Conservation (phyloP, 2,329 filamentous ascomycete species). For the Cladosporium sphaerospermum region DNA sequence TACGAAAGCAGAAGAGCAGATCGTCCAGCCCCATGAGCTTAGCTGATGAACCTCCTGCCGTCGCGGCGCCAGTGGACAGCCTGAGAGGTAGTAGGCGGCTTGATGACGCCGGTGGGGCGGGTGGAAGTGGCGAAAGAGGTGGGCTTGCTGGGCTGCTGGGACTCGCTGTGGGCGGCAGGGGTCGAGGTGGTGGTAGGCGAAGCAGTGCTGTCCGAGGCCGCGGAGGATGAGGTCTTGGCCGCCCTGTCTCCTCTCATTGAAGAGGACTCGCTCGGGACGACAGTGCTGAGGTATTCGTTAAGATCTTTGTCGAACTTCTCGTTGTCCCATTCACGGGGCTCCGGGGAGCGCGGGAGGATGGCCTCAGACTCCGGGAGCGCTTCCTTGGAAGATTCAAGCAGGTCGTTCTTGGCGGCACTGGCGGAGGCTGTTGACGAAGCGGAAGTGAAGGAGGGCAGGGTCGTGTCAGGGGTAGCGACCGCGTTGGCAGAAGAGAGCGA, state of each 20-base stretch:
- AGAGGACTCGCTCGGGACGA: neutral
- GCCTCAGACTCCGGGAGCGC: too few species aligned
- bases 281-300: neutral
- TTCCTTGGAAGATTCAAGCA: too few species aligned
- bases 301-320: neutral
- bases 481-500: neutral
- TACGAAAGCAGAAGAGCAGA: too few species aligned
- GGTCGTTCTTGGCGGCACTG: too few species aligned
- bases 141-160: too few species aligned
- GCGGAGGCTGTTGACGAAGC: too few species aligned
- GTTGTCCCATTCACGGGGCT: neutral
- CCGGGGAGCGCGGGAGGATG: too few species aligned
- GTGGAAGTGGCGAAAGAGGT: neutral
- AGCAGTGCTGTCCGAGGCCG: neutral
- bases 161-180: neutral
- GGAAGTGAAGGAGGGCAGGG: too few species aligned
- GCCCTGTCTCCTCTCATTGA: neutral
- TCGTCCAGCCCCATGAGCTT: neutral
- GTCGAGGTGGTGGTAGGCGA: neutral
- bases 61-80: neutral
- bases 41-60: neutral
- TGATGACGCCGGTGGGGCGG: neutral
- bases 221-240: neutral
- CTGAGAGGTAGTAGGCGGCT: neutral
- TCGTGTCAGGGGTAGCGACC: neutral